Base-by-base conservation (phyloP, 2,329 filamentous ascomycete species). In the Cadophora malorum region DNA sequence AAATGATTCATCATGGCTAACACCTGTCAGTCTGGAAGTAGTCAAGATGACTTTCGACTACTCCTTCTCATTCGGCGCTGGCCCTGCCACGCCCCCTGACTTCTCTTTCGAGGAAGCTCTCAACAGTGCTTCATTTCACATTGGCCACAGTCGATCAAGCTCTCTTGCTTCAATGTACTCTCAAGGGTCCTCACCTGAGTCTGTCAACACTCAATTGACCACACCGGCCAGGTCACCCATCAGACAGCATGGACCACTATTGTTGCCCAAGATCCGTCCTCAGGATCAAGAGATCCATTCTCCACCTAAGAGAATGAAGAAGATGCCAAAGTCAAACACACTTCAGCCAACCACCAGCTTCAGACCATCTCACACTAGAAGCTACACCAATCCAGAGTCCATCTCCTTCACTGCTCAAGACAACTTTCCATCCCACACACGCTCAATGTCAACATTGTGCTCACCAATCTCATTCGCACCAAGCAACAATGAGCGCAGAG, bases 191-290 rank as follows among this genome's bases (percentile, higher is more conserved):
- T 87, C 87, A 41, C 87, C 87, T 53, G 91, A 91, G 78, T 91
- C 91, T 53, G 83, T 88, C 74, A 85, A 87, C 81, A 91, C 90
- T 23, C 84, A 86, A 72, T 83, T 88, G 74, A 91, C 89, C 64
- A 94, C 91, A 14, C 91, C 92, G 64, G 86, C 85, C 64, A 84
- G 86, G 71, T 91, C 91, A 41, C 91, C 92, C 69, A 87, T 94
- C 74, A 86, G 90, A 69, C 90, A 93, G 70, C 90, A 94, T 80
- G 92, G 93, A 63, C 92, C 93, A 63, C 83, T 93, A 60, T 83
- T 97, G 68, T 84, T 97, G 38, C 93, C 93, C 76, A 96, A 94
- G 85, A 94, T 96, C 81, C 88, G 93, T 69, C 88, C 88, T 50
- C 93, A 96, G 80, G 93, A 97, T 80, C 91, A 95, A 80, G 85